A percentile compares a stretch with the other conserved stretches of the same genome.
Evolutionary conservation across 345 rosid species (phyloP).

Genomic region (Eutrema yunnanense): DNA sequence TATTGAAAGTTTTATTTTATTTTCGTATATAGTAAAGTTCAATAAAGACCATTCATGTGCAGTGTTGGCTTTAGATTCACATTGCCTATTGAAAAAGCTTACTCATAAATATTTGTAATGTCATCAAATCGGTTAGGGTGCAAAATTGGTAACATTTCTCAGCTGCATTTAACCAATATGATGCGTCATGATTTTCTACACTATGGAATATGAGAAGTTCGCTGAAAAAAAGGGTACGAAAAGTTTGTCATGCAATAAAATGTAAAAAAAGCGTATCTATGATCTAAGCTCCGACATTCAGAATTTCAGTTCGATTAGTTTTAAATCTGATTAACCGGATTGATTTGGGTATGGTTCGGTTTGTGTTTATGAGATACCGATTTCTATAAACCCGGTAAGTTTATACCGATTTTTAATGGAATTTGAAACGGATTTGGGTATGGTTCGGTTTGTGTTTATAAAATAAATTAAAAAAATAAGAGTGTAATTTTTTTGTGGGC

Average conservation of each 20-base stretch:
- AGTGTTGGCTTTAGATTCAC: slow-evolving; percentile 1
- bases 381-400: too few species aligned
- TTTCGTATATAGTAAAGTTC: background rate
- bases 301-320: background rate
- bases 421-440: too few species aligned
- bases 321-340: background rate
- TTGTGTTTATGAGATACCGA: too few species aligned
- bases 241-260: background rate
- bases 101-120: background rate
- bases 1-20: background rate
- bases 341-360: too few species aligned
- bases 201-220: background rate
- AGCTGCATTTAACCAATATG: background rate
- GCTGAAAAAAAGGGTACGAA: too few species aligned
- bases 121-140: background rate
- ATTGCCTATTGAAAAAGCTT: background rate
- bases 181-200: background rate
- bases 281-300: background rate
- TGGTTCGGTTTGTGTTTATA: too few species aligned
- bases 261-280: background rate
- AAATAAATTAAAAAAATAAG: too few species aligned
- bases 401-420: too few species aligned
- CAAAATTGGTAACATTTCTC: background rate
- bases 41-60: slow-evolving; percentile 17
- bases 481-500: too few species aligned